Percentiles rank a stretch among this genome's conserved stretches.
Evolutionary conservation across 164 flowering plant genomes (phyloP).

Genomic region (Umbellularia californica): DNA sequence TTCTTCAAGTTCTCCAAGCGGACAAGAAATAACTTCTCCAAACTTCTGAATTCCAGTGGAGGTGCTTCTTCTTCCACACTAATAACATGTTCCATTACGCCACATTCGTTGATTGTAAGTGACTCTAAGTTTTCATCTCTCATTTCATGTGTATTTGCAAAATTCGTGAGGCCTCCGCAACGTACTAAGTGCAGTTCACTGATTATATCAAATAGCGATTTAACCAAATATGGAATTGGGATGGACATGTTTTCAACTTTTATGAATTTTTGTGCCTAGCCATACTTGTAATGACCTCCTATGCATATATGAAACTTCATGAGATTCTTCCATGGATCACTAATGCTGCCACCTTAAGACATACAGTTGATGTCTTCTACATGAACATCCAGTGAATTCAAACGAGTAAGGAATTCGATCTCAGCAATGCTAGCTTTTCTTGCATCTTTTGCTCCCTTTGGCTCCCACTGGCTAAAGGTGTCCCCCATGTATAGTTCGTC

Average conservation of each 20-base stretch:
- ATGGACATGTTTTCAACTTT: background rate
- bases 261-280: background rate
- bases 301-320: background rate
- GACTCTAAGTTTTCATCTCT: background rate
- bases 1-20: background rate
- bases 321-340: background rate
- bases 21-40: background rate
- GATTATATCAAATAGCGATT: background rate
- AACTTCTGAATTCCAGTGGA: background rate
- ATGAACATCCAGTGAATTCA: background rate
- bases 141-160: background rate
- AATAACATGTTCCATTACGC: background rate
- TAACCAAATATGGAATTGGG: background rate
- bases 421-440: constrained; percentile 2
- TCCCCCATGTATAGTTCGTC: constrained; percentile 3
- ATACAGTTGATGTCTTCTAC: background rate
- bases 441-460: background rate
- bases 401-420: background rate
- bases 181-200: background rate
- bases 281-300: background rate
- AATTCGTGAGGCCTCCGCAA: background rate
- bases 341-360: background rate
- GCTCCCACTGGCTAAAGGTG: constrained; percentile 2
- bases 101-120: background rate
- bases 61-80: background rate